A percentile compares a stretch with the other conserved stretches of the same genome.
These are phyloP conservation scores for Kurtzmaniella quercitrusa DNA, from an alignment of 1,139 yeast genomes.

Conservation along the genomic window DNA sequence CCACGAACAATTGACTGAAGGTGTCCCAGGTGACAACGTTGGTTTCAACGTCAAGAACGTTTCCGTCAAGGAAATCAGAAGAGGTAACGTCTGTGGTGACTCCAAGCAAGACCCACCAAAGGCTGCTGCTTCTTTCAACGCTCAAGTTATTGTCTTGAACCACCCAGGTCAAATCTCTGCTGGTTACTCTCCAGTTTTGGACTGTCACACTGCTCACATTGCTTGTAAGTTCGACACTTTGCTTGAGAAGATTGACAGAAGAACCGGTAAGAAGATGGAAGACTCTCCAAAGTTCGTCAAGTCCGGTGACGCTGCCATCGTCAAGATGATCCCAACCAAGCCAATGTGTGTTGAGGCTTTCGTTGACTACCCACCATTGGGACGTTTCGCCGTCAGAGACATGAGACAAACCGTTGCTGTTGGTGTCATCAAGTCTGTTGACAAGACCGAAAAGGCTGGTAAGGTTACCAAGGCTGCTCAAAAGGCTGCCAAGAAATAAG, in stretches of 20 bases:
- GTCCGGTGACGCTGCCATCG: conserved; percentile 94
- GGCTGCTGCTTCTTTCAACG: conserved; percentile 80
- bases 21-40: conserved; percentile 93
- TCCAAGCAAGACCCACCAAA: conserved; percentile 91
- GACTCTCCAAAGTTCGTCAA: conserved; percentile 81
- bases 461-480: conserved; percentile 99
- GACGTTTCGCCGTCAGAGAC: conserved; percentile 99
- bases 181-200: conserved; percentile 91
- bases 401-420: conserved; percentile 99
- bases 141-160: conserved; percentile 87
- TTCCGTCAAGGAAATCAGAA: conserved; percentile 89
- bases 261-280: conserved; percentile 87
- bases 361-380: conserved; percentile 98
- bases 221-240: conserved; percentile 87
- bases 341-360: conserved; percentile 97
- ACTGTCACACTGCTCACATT: conserved; percentile 94
- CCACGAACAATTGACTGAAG: conserved; percentile 82
- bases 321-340: conserved; percentile 88
- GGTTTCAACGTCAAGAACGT: conserved; percentile 95
- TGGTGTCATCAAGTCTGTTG: conserved; percentile 99
- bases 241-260: conserved; percentile 88
- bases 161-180: conserved; percentile 93
- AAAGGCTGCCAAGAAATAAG: conserved; percentile 97
- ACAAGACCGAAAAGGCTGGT: conserved; percentile 91
- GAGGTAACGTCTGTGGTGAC: conserved; percentile 96